Evolutionary conservation across 495 filamentous ascomycete species (phyloP).

Genomic region (Penicillium cosmopolitanum): DNA sequence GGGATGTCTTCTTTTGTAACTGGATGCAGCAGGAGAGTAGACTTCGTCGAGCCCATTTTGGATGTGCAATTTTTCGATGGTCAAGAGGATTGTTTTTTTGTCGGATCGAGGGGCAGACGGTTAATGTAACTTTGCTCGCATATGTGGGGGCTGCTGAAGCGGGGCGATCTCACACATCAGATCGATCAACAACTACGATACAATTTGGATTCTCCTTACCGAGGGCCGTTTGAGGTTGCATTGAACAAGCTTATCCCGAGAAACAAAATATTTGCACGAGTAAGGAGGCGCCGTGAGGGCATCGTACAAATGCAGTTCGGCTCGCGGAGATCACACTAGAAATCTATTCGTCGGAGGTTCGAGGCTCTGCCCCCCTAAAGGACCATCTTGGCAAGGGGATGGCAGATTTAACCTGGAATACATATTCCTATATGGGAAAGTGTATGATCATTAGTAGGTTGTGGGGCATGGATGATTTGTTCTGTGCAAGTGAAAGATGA

Average conservation of each 20-base stretch:
- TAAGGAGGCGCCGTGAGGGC: neutral
- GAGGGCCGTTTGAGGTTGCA: no score
- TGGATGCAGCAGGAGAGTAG: slow-evolving; percentile 17
- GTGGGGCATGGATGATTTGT: neutral
- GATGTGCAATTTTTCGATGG: neutral
- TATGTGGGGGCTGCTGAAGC: neutral
- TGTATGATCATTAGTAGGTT: neutral
- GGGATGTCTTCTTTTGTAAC: slow-evolving; percentile 30
- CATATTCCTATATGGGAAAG: slow-evolving; percentile 1
- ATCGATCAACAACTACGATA: neutral
- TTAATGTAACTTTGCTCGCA: neutral
- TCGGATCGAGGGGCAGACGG: neutral
- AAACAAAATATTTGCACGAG: neutral
- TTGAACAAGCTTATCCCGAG: no score
- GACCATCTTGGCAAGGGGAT: neutral
- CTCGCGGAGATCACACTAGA: neutral
- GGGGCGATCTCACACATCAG: neutral
- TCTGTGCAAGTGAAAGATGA: neutral
- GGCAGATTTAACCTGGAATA: neutral
- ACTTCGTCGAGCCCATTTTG: neutral
- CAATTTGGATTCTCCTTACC: neutral
- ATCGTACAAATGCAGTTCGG: neutral
- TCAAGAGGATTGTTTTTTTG: neutral
- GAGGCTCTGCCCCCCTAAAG: neutral
- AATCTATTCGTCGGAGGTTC: neutral